Evolutionary conservation across 164 flowering plant species (phyloP), one percentile per base, ranked within the genome.

Genomic region (Amborella trichopoda): DNA sequence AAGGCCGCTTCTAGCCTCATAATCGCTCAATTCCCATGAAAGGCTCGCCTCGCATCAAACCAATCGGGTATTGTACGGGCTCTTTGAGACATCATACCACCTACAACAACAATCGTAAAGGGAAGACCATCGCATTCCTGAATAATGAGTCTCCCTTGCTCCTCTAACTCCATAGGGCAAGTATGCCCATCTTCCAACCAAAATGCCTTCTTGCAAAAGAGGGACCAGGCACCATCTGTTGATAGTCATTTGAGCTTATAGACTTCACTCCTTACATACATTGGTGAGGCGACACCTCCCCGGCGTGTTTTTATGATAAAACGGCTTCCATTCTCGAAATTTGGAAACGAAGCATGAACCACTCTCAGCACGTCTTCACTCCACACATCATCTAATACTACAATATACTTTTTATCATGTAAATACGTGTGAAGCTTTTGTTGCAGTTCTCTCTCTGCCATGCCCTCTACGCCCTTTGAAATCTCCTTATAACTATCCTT

Each of bases 371-470:
- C 60, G 3, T 52, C 52, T 2, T 1, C 16, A 0, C 26, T 16
- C 74, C 72, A 71, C 3, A 71, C 41, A 52, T 74, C 76, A 49
- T 74, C 78, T 26, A 74, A 16, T 1, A 73, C 62, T 3, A 66
- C 40, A 8, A 67, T 23, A 17, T 56, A 68, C 19, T 48, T 59
- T 3, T 20, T 21, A 1, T 40, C 16, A 11, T 12, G 17, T 28
- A 51, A 13, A n/a, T 40, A 51, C 6, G 21, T 3, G 22, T 17
- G 19, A 13, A 51, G 38, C 23, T 14, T 51, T 46, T 33, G 51
- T 54, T 68, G 38, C 23, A 75, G 22, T 33, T 68, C 28, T 16
- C 33, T 27, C 4, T 27, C 54, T 12, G 26, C 37, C 5, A 48
- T 14, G 0, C 38, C 50, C 17, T 26, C 14, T 25, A 6, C 27